Conservation (phyloP, 352 stramenopile genomes). For the Saprolegnia diclina region DNA sequence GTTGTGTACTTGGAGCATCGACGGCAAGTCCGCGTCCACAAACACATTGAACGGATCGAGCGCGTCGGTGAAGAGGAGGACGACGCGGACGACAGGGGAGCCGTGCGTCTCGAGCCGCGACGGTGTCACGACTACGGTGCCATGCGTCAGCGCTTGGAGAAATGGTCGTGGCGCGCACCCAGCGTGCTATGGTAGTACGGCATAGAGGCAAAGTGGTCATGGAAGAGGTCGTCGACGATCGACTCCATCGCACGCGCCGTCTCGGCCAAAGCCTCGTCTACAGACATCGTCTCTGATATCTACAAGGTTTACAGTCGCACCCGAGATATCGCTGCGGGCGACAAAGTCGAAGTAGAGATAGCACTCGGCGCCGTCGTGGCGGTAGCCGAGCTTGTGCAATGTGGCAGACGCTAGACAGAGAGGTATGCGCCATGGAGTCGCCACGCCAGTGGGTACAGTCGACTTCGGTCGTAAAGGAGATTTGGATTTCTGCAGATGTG, state of each 20-base stretch:
- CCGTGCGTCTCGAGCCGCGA: conserved; percentile 21
- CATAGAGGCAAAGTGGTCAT: conserved; percentile 49
- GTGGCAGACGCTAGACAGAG: conserved; percentile 44
- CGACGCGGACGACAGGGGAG: conserved; percentile 46
- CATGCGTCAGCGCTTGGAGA: conserved; percentile 44
- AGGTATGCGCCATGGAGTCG: neutral
- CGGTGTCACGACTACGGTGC: conserved; percentile 26
- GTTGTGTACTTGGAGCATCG: conserved; percentile 19
- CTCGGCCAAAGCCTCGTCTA: conserved; percentile 41
- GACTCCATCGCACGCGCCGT: conserved; percentile 43
- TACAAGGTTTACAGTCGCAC: conserved; percentile 25
- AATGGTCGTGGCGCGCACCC: conserved; percentile 34
- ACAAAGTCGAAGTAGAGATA: conserved; percentile 59
- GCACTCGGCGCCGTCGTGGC: conserved; percentile 60
- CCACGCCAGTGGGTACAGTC: conserved; percentile 43
- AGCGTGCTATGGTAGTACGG: conserved; percentile 65
- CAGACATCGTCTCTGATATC: too few species aligned
- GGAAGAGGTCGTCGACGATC: conserved; percentile 51
- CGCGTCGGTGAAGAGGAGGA: conserved; percentile 54
- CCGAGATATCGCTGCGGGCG: conserved; percentile 46
- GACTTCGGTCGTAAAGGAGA: conserved; percentile 60
- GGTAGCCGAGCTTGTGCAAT: conserved; percentile 65
- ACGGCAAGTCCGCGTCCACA: conserved; percentile 41
- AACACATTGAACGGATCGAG: conserved; percentile 64
- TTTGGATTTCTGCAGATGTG: conserved; percentile 41